Evolutionary conservation across 2,329 filamentous ascomycete genomes (phyloP).

Genomic region (Aspergillus alliaceus): DNA sequence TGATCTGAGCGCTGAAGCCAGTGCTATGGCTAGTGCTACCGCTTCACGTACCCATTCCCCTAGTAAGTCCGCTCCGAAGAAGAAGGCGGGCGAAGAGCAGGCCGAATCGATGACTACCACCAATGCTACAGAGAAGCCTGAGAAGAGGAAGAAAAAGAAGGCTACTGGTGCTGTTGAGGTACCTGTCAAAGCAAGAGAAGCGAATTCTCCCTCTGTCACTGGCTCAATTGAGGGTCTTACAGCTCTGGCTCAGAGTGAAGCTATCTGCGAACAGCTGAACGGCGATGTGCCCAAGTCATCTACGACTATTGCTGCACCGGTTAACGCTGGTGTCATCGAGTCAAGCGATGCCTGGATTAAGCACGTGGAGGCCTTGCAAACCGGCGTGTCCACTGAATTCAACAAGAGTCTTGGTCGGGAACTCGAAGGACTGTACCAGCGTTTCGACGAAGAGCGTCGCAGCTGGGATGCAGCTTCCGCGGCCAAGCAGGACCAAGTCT

Average conservation of each 20-base stretch:
- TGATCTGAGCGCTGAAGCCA: slow-evolving; percentile 26
- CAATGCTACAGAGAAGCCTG: slow-evolving; percentile 55
- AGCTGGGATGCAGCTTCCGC: slow-evolving; percentile 62
- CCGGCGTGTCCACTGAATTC: slow-evolving; percentile 50
- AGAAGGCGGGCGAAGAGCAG: slow-evolving; percentile 41
- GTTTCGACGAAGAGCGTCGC: slow-evolving; percentile 68
- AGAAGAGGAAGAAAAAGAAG: slow-evolving; percentile 72
- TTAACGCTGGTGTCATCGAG: slow-evolving; percentile 23
- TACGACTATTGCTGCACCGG: background rate
- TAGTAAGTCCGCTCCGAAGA: slow-evolving; percentile 41
- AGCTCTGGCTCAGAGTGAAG: background rate
- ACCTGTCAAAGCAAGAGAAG: slow-evolving; percentile 48
- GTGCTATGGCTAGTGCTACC: slow-evolving; percentile 14
- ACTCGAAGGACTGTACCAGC: slow-evolving; percentile 57
- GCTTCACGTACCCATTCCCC: slow-evolving; percentile 35
- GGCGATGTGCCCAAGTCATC: slow-evolving; percentile 11
- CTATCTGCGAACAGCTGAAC: slow-evolving; percentile 10
- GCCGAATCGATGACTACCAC: slow-evolving; percentile 24
- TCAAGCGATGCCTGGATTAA: slow-evolving; percentile 61
- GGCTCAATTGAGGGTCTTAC: slow-evolving; percentile 14
- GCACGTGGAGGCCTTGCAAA: slow-evolving; percentile 58
- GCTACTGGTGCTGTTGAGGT: slow-evolving; percentile 36
- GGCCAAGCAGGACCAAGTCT: slow-evolving; percentile 68
- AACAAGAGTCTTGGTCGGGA: slow-evolving; percentile 50
- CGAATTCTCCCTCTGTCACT: slow-evolving; percentile 17